Evolutionary conservation across 768 basidiomycete genomes (phyloP), one percentile per base, ranked within the genome.

Genomic region (Mycena rosella): DNA sequence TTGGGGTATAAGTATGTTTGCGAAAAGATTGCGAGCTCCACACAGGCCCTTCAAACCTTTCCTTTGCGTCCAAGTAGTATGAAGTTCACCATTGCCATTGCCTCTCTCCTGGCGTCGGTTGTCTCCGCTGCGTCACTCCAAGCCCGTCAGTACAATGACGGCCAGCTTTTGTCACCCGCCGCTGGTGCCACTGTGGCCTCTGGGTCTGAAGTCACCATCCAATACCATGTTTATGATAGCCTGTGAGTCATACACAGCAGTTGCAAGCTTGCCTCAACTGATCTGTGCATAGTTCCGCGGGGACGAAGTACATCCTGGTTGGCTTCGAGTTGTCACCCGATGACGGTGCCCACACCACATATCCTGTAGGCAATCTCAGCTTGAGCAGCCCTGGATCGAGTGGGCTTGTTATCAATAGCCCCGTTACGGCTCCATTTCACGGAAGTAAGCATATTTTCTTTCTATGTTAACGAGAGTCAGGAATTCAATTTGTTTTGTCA

Each of bases 71-170:
- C 60, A 60, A 60, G 34, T 52, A 60, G 34, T 52, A 60, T 60
- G 60, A 60, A 60, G 60, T 60, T 60, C 7, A 60, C 32, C 60
- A 60, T 60, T 60, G 60, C 48, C 60, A 52, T 60, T 60, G 18
- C 60, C 60, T 60, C 48, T 60, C 60, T 60, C 27, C 60, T 60
- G 48, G 60, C 60, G 36, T 52, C 60, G 36, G 38, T 52, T 42
- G 60, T 60, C 48, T 40, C 60, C 36, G 60, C 36, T 51, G 48
- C 58, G 24, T 59, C 58, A 24, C 45, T 59, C 32, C 58, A 59
- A 59, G 45, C 58, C 47, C 45, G 58, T 49, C 58, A 59, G 60
- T 60, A 60, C 60, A 60, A 60, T 30, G 60, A 60, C 20, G 60
- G 60, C 60, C 60, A 60, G 36, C 60, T 60, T 52, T 49, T 59